These are phyloP conservation scores for Metschnikowia henanensis DNA, from an alignment of 805 yeast genomes.

Conservation along the genomic window DNA sequence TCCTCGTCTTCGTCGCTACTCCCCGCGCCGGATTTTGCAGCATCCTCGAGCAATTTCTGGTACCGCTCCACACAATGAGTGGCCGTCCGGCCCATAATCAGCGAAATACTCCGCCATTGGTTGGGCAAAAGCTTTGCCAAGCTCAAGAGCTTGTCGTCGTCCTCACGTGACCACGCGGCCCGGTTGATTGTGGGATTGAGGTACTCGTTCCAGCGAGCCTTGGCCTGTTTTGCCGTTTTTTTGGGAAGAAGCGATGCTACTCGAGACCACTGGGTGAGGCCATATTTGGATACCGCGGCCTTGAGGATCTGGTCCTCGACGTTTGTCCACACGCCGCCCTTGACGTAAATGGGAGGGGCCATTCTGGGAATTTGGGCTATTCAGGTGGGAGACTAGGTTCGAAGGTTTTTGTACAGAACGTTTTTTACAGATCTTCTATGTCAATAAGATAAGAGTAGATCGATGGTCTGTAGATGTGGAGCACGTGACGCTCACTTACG, in stretches of 20 bases:
- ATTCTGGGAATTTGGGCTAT: background rate
- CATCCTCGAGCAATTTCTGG: conserved; percentile 64
- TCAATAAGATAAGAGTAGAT: too few relatives aligned
- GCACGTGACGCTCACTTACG: background rate
- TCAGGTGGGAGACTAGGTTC: background rate
- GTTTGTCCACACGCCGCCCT: conserved; percentile 91
- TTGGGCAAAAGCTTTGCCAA: conserved; percentile 77
- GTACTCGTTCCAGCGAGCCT: conserved; percentile 91
- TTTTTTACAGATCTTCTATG: background rate
- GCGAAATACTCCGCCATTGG: conserved; percentile 93
- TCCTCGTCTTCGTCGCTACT: conserved; percentile 26
- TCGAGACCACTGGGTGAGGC: conserved; percentile 92
- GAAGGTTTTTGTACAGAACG: background rate
- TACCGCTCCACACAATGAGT: conserved; percentile 85
- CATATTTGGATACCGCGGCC: conserved; percentile 92
- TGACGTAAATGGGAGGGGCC: conserved; percentile 64
- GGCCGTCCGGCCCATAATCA: conserved; percentile 79
- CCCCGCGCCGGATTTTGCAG: conserved; percentile 24
- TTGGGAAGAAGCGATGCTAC: conserved; percentile 83
- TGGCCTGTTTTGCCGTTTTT: conserved; percentile 89
- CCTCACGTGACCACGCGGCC: conserved; percentile 68
- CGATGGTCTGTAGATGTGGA: too few relatives aligned
- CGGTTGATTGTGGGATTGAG: conserved; percentile 71
- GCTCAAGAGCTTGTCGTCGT: conserved; percentile 69
- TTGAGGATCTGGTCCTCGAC: conserved; percentile 81